Base-by-base conservation (phyloP, 768 basidiomycete genomes). In the Mrakia blollopis region DNA sequence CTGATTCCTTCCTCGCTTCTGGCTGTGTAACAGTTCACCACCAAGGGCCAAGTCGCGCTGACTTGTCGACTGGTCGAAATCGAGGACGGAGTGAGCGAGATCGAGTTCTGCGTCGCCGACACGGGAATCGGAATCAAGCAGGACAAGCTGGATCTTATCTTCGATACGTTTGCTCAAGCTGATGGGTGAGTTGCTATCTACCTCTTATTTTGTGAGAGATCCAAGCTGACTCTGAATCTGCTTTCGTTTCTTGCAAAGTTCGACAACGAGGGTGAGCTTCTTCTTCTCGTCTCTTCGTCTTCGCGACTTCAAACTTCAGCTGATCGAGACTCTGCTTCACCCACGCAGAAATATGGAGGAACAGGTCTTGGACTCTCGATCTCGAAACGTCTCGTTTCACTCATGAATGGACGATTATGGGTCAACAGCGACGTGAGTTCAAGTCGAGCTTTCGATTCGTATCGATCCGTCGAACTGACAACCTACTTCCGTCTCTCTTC, bases 401-500 rank as follows among this genome's bases (percentile, higher is more conserved):
- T 99, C 80, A 99, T 99, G 97, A 90, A 93, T 80, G 97, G 97
- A 65, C 93, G 96, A 81, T 92, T 99, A 87, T 99, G 97, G 97
- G 97, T 99, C 30, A 93, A 97, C 85, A 92, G 91, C 78, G 94
- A 96, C 68, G 76, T 77, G 37, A 28, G 76, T 77, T 28, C 2
- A 23, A 21, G 47, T 23, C 28, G 13, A 25, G 14, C 44, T 47
- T 18, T 6, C 4, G 28, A 37, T 23, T 2, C n/a, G 21, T 3
- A 23, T 25, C 39, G 5, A 50, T 18, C 47, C 25, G 16, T 30
- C 63, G 4, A n/a, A n/a, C 57, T 44, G 44, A n/a, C 28, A 10
- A 65, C 21, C 25, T 74, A 44, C 50, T 37, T 39, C 6, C 61
- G 1, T 30, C 35, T n/a, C 14, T 28, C n/a, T 47, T 14, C 25